Base-by-base conservation (phyloP, 352 stramenopile species). In the Phytophthora melonis region DNA sequence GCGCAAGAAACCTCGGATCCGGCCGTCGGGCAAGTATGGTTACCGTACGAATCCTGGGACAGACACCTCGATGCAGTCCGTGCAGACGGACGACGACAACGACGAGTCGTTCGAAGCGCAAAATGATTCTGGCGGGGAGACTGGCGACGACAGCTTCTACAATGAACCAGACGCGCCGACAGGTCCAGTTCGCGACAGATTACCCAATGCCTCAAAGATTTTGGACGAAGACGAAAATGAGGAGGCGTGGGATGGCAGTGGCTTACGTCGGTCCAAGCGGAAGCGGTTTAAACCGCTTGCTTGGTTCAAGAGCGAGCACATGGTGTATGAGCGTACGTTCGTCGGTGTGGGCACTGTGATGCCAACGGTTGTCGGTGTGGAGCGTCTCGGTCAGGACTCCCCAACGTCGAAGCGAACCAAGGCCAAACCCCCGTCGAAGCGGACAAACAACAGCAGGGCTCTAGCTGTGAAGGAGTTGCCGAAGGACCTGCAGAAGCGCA, bases 271-370 rank as follows among this genome's bases (percentile, higher is more conserved):
- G 7, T 95, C 88, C 6, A 94, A 93, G 69, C 82, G 90, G 32
- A 81, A 79, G 60, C 86, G 90, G 8, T 95, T 89, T 65, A 93
- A 94, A 83, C 90, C 90, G 21, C 77, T 97, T n/a, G 90, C 79
- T 14, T 97, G 90, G 90, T 97, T 95, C 79, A 95, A 95, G 65
- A 89, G 89, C 52, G 90, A 97, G 69, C 86, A 94, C 61, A 94
- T 90, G 67, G 85, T 97, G 56, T 97, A 93, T 59, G 88, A 95
- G 62, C 87, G 90, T 14, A 91, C 84, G 4, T 88, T 93, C 49
- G 89, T 89, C 18, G 90, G 90, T n/a, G 86, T 97, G 5, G 90
- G 90, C 8, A 73, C 91, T 8, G 88, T 95, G 50, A 84, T 97
- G 60, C 90, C 90, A 8, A 97, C 90, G 1, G 86, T 95, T 49